Conservation (phyloP, 768 basidiomycete species). For the Albatrellus ellisii region DNA sequence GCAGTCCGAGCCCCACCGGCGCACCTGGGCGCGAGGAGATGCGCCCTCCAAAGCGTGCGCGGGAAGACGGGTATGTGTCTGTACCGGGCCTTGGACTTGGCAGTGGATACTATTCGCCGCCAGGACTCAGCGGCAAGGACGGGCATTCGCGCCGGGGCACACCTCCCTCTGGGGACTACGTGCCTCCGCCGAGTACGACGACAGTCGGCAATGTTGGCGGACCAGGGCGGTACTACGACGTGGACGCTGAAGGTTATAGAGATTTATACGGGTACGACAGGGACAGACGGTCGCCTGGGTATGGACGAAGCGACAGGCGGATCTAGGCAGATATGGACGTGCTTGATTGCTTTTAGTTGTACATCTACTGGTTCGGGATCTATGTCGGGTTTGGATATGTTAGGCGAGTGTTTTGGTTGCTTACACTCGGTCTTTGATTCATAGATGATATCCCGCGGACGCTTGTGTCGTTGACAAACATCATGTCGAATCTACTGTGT, state of each 20-base stretch:
- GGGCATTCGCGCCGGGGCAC: not conserved
- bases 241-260: constrained; percentile 1
- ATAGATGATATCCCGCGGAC: too few species aligned
- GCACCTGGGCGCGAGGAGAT: constrained; percentile 1
- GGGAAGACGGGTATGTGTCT: constrained; percentile 8
- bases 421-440: too few species aligned
- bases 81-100: not conserved
- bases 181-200: not conserved
- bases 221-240: not conserved
- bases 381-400: too few species aligned
- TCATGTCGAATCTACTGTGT: too few species aligned
- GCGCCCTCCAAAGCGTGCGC: constrained; percentile 12
- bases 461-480: too few species aligned
- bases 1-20: constrained; percentile 8
- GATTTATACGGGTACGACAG: not conserved
- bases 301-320: too few species aligned
- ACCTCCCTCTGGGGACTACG: not conserved
- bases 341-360: too few species aligned
- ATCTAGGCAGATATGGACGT: too few species aligned
- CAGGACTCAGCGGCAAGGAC: constrained; percentile 2
- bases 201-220: too few species aligned
- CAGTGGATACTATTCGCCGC: constrained; percentile 2
- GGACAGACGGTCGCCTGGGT: not conserved
- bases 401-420: too few species aligned
- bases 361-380: too few species aligned